Evolutionary conservation across 1,284 basidiomycete species (phyloP), one percentile per base, ranked within the genome.

Genomic region (Ceratobasidium sp.): DNA sequence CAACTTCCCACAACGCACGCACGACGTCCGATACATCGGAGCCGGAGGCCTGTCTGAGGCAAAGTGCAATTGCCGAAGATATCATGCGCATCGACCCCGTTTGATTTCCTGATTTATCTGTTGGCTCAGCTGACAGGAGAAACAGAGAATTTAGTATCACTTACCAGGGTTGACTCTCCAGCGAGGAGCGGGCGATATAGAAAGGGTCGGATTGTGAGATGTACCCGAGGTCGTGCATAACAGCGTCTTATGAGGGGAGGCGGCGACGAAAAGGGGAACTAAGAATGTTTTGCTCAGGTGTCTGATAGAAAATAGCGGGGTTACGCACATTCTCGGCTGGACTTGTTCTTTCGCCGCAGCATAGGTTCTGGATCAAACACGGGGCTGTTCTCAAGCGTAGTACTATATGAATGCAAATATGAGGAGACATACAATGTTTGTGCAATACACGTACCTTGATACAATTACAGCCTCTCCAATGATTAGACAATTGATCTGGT

Each of bases 1-100:
- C 52, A 30, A 69, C 12, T n/a, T 69, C 64, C 64, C 64, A 69
- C 18, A 69, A n/a, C 21, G 64, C 52, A n/a, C 52, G 64, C 23
- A 52, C 39, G 10, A 69, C 39, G n/a, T 69, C 64, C 10, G 64
- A 69, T 23, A 69, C 41, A 21, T 69, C 64, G 26, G 64, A 69
- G 16, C 64, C 64, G n/a, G 64, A 69, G 6, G 64, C 26, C 1
- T 32, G 52, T 45, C 64, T n/a, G 18, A 69, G 36, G n/a, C 52
- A 52, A 23, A 69, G 14, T 52, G 64, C 64, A 43, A 69, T 69
- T 21, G 64, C 64, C 16, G 64, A 69, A 3, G 64, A 69, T 21
- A 69, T 69, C 64, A 69, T 69, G 26, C 64, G 64, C 52, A 57
- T 55, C 36, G 50, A 6, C 3, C 64, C 52, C 10, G 52, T 28